phyloP scores from a whole-genome alignment of 2,329 filamentous ascomycete genomes.

The Penicillium sp. region DNA sequence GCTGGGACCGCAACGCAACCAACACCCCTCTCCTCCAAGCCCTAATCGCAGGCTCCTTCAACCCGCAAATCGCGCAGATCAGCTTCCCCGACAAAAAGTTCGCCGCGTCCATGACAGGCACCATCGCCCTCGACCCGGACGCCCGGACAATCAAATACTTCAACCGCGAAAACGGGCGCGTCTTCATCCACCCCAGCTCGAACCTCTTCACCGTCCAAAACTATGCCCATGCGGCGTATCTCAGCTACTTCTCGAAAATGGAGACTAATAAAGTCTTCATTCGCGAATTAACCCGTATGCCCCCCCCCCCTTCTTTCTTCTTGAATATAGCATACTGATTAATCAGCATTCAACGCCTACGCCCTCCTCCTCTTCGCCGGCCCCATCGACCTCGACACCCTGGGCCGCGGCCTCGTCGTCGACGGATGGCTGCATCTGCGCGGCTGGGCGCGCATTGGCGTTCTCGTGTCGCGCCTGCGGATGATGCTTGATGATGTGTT shows the following conservation, averaged over 20 bases:
- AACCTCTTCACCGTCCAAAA: conserved; percentile 78
- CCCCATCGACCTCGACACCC: conserved; percentile 76
- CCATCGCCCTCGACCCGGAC: conserved; percentile 89
- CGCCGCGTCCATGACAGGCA: conserved; percentile 77
- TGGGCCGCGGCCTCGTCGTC: conserved; percentile 80
- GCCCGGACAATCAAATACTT: conserved; percentile 91
- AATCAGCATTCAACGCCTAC: conserved; percentile 75
- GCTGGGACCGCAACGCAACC: conserved; percentile 31
- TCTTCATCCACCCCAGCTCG: conserved; percentile 89
- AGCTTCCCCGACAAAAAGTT: conserved; percentile 96
- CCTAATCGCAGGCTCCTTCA: conserved; percentile 68
- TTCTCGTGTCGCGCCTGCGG: conserved; percentile 76
- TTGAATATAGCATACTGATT: neutral
- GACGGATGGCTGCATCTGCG: conserved; percentile 84
- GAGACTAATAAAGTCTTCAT: conserved; percentile 89
- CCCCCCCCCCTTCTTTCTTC: neutral
- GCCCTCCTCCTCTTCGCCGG: conserved; percentile 85
- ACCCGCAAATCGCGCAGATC: conserved; percentile 86
- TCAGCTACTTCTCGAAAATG: conserved; percentile 91
- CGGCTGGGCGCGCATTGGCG: conserved; percentile 93
- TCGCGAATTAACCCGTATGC: conserved; percentile 80
- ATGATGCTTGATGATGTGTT: conserved; percentile 84
- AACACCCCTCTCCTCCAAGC: conserved; percentile 59
- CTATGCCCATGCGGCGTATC: conserved; percentile 71
- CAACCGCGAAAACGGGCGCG: conserved; percentile 75